Percentiles rank a stretch among this genome's conserved stretches.
phyloP scores from a whole-genome alignment of 1,284 basidiomycete genomes.

The Moesziomyces sp. region DNA sequence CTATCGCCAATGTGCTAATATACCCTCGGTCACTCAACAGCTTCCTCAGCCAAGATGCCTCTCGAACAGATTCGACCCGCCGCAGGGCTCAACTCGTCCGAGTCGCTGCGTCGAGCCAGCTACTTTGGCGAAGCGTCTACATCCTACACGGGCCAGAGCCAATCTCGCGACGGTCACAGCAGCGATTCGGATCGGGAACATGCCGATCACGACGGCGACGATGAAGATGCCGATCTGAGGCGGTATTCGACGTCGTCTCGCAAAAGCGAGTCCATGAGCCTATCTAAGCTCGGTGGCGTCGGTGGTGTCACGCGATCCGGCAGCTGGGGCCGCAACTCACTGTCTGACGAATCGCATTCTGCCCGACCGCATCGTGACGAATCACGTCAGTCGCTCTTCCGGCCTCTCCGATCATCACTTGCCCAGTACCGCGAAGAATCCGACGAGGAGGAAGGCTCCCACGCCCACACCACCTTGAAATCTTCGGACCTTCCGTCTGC shows the following conservation, averaged over 20 bases:
- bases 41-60: conserved; percentile 34
- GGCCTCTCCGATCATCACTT: conserved; percentile 28
- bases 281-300: conserved; percentile 57
- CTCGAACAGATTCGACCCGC: conserved; percentile 52
- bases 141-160: conserved; percentile 5
- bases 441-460: conserved; percentile 19
- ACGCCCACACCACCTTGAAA: neutral
- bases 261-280: conserved; percentile 44
- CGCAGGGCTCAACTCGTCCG: conserved; percentile 45
- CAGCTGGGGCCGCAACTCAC: conserved; percentile 51
- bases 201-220: conserved; percentile 21
- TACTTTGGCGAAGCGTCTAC: conserved; percentile 22
- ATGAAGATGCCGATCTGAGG: conserved; percentile 15
- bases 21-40: conserved; percentile 7
- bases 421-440: conserved; percentile 20
- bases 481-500: conserved; percentile 7
- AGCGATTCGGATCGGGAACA: conserved; percentile 23
- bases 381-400: conserved; percentile 15
- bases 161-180: conserved; percentile 15
- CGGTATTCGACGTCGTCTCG: conserved; percentile 20
- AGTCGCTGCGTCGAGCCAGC: conserved; percentile 42
- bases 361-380: conserved; percentile 17
- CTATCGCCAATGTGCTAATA: conserved; percentile 19
- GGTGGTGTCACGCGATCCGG: conserved; percentile 60
- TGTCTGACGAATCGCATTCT: conserved; percentile 21